phyloP scores from a whole-genome alignment of 179 eudicot species.

The Beta corolliflora region DNA sequence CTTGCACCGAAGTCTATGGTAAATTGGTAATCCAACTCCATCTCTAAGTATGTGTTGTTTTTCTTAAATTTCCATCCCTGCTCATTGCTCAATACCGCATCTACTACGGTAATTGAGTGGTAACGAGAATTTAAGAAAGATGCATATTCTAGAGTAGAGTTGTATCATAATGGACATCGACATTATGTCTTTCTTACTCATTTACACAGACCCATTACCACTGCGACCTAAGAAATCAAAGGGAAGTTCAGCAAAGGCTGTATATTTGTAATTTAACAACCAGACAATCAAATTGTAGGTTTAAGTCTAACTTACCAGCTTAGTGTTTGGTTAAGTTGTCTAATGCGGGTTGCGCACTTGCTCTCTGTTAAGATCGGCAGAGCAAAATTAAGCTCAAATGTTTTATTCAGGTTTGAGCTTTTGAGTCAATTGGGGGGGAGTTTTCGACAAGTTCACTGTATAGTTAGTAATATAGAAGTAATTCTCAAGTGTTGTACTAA shows the following conservation, averaged over 20 bases:
- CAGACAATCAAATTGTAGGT: background rate
- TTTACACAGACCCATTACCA: background rate
- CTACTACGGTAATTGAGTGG: background rate
- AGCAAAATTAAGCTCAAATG: slow-evolving; percentile 35
- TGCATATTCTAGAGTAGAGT: background rate
- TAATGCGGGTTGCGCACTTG: background rate
- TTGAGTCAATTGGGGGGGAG: background rate
- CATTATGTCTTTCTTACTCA: background rate
- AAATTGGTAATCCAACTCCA: background rate
- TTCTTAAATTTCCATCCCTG: no score
- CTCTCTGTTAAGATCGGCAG: slow-evolving; percentile 7
- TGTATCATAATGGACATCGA: background rate
- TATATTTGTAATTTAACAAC: slow-evolving; percentile 12
- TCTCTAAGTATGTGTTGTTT: background rate
- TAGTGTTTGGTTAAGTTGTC: slow-evolving; percentile 22
- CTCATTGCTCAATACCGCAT: background rate
- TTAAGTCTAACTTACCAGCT: slow-evolving; percentile 26
- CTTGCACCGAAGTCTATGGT: background rate
- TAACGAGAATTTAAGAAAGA: background rate
- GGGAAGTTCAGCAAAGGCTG: background rate
- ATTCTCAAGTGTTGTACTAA: background rate
- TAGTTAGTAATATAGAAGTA: slow-evolving; percentile 9
- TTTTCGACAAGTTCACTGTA: slow-evolving; percentile 24
- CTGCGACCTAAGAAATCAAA: background rate
- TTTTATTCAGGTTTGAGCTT: slow-evolving; percentile 40